These are phyloP conservation scores for Aspergillus sp. DNA, from an alignment of 2,329 filamentous ascomycete species.

Conservation along the genomic window DNA sequence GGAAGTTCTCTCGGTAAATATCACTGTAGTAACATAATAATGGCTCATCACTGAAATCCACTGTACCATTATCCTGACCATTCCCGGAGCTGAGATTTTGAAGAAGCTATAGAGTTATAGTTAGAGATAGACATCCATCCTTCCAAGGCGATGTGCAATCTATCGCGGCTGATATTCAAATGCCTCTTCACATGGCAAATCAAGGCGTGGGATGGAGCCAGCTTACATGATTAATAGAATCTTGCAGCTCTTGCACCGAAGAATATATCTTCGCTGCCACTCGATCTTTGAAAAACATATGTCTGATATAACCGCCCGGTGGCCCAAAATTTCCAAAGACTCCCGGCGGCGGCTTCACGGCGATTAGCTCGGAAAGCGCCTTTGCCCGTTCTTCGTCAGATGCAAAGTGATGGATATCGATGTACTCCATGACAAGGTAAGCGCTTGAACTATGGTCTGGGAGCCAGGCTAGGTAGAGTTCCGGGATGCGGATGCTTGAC, in stretches of 20 bases:
- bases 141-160: neutral
- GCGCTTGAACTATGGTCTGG: neutral
- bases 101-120: neutral
- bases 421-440: neutral
- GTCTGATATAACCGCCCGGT: neutral
- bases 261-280: neutral
- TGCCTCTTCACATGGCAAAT: too few species aligned
- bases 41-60: neutral
- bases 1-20: slow-evolving; percentile 3
- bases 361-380: neutral
- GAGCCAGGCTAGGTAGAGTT: neutral
- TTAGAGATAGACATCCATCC: neutral
- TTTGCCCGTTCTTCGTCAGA: neutral
- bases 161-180: too few species aligned
- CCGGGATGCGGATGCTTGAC: neutral
- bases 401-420: slow-evolving; percentile 1
- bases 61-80: neutral
- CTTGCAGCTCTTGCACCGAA: neutral
- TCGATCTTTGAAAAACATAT: neutral
- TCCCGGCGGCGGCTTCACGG: neutral
- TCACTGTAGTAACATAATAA: neutral
- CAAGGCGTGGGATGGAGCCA: neutral
- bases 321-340: neutral
- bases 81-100: neutral
- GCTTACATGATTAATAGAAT: neutral